These are phyloP conservation scores for Tritrichomonas foetus DNA, from an alignment of 208 protist genomes.

Conservation along the genomic window DNA sequence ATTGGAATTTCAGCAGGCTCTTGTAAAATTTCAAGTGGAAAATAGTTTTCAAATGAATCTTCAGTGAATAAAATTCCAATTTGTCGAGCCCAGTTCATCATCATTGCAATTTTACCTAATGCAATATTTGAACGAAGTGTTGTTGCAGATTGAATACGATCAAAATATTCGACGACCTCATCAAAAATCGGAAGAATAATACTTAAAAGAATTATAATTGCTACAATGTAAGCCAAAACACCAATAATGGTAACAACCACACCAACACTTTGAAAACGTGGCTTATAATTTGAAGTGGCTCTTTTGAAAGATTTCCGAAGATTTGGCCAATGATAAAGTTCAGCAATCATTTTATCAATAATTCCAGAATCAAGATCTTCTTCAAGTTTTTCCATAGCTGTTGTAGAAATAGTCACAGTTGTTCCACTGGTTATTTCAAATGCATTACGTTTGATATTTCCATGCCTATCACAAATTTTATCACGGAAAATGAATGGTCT, in stretches of 20 bases:
- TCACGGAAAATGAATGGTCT: not conserved
- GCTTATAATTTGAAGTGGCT: not conserved
- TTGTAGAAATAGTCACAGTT: not conserved
- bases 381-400: slow-evolving; percentile 2
- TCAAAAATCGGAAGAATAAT: not conserved
- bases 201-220: not conserved
- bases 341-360: not conserved
- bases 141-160: no score
- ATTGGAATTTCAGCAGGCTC: no score
- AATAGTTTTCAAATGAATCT: no score
- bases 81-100: no score
- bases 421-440: not conserved
- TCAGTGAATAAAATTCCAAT: no score
- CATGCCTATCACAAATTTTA: not conserved
- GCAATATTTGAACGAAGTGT: no score
- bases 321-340: not conserved
- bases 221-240: not conserved
- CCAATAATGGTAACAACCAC: not conserved
- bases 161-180: not conserved
- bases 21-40: no score
- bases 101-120: no score
- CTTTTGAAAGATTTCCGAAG: not conserved
- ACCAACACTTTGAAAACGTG: not conserved
- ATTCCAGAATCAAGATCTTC: not conserved
- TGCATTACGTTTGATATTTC: not conserved